phyloP scores from a whole-genome alignment of 1,284 basidiomycete species.

The Rhodotorula sp. region DNA sequence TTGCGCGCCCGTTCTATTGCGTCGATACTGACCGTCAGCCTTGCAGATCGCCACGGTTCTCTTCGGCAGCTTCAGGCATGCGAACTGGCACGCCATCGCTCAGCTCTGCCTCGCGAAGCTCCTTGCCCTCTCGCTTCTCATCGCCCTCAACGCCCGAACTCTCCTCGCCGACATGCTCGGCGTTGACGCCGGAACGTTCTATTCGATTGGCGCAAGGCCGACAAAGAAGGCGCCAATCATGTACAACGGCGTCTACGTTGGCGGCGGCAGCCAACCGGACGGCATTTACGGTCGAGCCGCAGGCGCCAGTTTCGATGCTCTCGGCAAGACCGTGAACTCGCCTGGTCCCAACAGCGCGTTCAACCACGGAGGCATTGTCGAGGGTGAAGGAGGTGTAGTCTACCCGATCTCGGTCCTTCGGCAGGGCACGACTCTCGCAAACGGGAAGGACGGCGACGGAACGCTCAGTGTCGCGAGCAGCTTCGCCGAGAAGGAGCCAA shows the following conservation, averaged over 20 bases:
- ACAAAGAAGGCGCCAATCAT: background rate
- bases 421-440: background rate
- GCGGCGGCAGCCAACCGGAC: background rate
- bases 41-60: slow-evolving; percentile 20
- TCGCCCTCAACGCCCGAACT: slow-evolving; percentile 20
- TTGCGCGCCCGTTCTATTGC: no score
- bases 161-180: slow-evolving; percentile 22
- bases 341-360: background rate
- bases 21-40: background rate
- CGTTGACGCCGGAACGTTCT: slow-evolving; percentile 10
- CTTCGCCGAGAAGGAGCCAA: background rate
- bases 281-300: background rate
- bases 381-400: background rate
- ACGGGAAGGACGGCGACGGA: background rate
- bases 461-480: no score
- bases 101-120: slow-evolving; percentile 20
- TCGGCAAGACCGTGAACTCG: background rate
- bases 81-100: slow-evolving; percentile 21
- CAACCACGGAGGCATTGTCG: background rate
- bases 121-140: slow-evolving; percentile 23
- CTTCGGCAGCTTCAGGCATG: slow-evolving; percentile 2
- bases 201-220: background rate
- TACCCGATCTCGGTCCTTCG: background rate
- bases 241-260: background rate
- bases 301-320: background rate